Conservation (phyloP, 1,284 basidiomycete species). For the Phlebopus sp. region DNA sequence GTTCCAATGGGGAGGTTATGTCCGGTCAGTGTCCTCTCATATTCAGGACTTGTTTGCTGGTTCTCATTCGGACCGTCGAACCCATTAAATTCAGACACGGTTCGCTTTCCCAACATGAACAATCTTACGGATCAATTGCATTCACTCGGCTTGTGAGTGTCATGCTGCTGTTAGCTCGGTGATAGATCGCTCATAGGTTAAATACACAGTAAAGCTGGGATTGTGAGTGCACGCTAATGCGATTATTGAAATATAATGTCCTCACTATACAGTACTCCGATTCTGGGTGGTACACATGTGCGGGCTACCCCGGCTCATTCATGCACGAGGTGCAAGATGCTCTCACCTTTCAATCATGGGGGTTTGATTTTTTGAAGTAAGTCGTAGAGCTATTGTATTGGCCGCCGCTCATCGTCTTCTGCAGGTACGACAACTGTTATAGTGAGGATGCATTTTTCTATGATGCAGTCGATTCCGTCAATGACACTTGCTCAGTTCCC, state of each 20-base stretch:
- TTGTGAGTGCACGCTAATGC: slow-evolving; percentile 33
- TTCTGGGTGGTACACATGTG: slow-evolving; percentile 33
- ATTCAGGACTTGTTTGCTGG: too few relatives aligned
- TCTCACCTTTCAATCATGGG: slow-evolving; percentile 44
- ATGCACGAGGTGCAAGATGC: slow-evolving; percentile 29
- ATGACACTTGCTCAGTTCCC: slow-evolving; percentile 36
- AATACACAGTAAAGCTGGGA: slow-evolving; percentile 45
- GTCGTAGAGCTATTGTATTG: slow-evolving; percentile 16
- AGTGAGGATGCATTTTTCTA: slow-evolving; percentile 14
- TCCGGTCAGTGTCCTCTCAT: slow-evolving; percentile 36
- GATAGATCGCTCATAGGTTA: slow-evolving; percentile 2
- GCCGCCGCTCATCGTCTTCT: background rate
- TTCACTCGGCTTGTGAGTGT: slow-evolving; percentile 47
- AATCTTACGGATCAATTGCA: slow-evolving; percentile 50
- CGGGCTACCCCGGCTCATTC: slow-evolving; percentile 28
- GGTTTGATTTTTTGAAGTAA: slow-evolving; percentile 59
- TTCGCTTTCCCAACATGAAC: slow-evolving; percentile 43
- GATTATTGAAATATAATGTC: background rate
- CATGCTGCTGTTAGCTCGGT: too few relatives aligned
- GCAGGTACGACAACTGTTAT: slow-evolving; percentile 57
- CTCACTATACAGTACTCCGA: slow-evolving; percentile 26
- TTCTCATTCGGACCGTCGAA: background rate
- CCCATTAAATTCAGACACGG: slow-evolving; percentile 15
- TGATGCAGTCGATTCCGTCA: background rate
- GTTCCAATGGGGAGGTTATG: slow-evolving; percentile 43